Conservation (phyloP, 352 stramenopile genomes). For the Nothophytophthora sp. region DNA sequence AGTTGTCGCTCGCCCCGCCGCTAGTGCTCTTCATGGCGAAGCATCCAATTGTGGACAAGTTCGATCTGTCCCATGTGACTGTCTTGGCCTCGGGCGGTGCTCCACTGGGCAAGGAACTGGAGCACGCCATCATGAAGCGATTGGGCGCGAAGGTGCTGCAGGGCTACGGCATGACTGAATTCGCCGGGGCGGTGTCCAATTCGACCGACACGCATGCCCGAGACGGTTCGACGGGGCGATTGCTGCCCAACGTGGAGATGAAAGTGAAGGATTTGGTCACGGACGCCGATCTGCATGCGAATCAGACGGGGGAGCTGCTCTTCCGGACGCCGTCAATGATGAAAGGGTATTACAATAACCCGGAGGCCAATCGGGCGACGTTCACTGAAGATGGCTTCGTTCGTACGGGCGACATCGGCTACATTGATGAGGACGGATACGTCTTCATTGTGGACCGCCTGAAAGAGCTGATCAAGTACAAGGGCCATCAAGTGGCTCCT, state of each 20-base stretch:
- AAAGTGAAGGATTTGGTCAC: conserved; percentile 41
- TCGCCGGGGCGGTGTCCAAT: conserved; percentile 21
- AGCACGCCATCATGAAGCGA: conserved; percentile 53
- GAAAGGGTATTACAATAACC: conserved; percentile 88
- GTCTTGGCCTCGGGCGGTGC: conserved; percentile 78
- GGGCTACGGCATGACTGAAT: conserved; percentile 55
- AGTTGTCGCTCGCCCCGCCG: conserved; percentile 67
- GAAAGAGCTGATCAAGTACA: conserved; percentile 95
- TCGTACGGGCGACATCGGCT: conserved; percentile 85
- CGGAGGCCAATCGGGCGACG: conserved; percentile 69
- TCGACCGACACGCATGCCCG: conserved; percentile 5
- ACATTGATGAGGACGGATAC: conserved; percentile 89
- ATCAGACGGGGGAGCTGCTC: conserved; percentile 68
- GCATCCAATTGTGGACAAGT: conserved; percentile 80
- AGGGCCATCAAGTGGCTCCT: conserved; percentile 88
- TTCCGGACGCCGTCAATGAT: conserved; percentile 90
- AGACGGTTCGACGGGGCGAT: conserved; percentile 30
- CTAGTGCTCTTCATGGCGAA: conserved; percentile 73
- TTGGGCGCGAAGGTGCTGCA: conserved; percentile 38
- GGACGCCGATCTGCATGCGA: conserved; percentile 24
- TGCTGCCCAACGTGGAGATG: conserved; percentile 47
- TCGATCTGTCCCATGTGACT: conserved; percentile 67
- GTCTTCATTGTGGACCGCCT: conserved; percentile 91
- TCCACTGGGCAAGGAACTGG: conserved; percentile 66
- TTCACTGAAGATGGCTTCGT: conserved; percentile 78